phyloP scores from a whole-genome alignment of 192 early-diverging fungal genomes.

The Backusella westeae region DNA sequence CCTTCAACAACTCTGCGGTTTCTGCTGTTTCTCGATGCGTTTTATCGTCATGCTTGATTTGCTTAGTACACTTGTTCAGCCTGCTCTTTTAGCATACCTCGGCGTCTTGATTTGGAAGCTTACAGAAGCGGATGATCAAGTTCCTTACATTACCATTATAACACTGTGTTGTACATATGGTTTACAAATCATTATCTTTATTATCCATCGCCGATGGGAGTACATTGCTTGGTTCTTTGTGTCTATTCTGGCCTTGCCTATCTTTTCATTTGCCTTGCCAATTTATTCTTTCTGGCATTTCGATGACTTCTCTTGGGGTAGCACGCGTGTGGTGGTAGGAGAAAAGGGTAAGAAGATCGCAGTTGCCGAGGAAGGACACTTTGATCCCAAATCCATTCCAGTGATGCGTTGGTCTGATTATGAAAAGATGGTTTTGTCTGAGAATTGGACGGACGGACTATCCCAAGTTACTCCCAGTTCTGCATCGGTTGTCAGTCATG shows the following conservation, averaged over 20 bases:
- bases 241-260: slow-evolving; percentile 83
- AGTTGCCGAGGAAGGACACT: slow-evolving; percentile 65
- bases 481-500: neutral
- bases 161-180: slow-evolving; percentile 86
- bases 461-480: slow-evolving; percentile 33
- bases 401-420: slow-evolving; percentile 79
- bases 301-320: slow-evolving; percentile 99
- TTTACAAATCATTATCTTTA: slow-evolving; percentile 84
- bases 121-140: slow-evolving; percentile 45
- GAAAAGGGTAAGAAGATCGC: slow-evolving; percentile 75
- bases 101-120: slow-evolving; percentile 74
- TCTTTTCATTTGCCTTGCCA: slow-evolving; percentile 77
- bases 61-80: slow-evolving; percentile 89
- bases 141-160: slow-evolving; percentile 80
- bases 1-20: slow-evolving; percentile 93
- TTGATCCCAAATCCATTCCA: slow-evolving; percentile 72
- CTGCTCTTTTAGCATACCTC: slow-evolving; percentile 85
- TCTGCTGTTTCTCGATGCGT: slow-evolving; percentile 96
- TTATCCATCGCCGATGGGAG: slow-evolving; percentile 58
- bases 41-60: slow-evolving; percentile 95
- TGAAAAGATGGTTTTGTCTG: slow-evolving; percentile 48
- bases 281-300: slow-evolving; percentile 98
- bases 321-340: slow-evolving; percentile 91
- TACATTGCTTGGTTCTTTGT: slow-evolving; percentile 97
- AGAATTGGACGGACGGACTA: slow-evolving; percentile 17